Evolutionary conservation across 345 rosid genomes (phyloP), one percentile per base, ranked within the genome.

Genomic region (Arabidopsis suecica): DNA sequence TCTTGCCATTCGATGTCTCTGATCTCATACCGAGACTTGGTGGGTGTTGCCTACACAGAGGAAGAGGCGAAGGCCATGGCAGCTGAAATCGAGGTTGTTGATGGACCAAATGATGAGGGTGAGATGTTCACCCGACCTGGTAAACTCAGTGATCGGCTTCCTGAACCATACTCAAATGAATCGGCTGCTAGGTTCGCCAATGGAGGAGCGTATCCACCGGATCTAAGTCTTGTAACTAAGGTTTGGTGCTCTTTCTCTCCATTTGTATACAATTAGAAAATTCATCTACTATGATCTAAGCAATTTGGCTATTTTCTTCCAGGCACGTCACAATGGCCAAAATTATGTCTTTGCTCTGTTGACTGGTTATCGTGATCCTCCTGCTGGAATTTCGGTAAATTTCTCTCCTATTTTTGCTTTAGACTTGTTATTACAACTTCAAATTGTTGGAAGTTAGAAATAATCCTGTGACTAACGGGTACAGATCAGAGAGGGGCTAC

Each of bases 121-220:
- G 97, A 91, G 87, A 91, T 86, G 97, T 94, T 87, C 69, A 88
- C 91, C 3, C 92, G 98, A 62, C 96, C 98, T 64, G 97, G 98
- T 59, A 91, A 91, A 82, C 97, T 94, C 78, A 90, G 96, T 62
- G 98, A 91, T 76, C 96, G 95, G 53, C 87, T 91, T 71, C 96
- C 98, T 64, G 75, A 90, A 80, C 97, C 98, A 64, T 94, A 92
- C 80, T 33, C 91, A 1, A 95, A 95, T 79, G 99, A 95, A 73
- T 80, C 81, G 81, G 99, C 97, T 12, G 99, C 99, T 71, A 92
- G 97, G 84, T 95, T 95, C 70, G 99, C 99, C 60, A 95, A 95
- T 87, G 99, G 99, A 84, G 99, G 99, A 79, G 99, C 99, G 14
- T 92, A 95, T 90, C 99, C 99, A 70, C 97, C 99, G 65, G 99